Base-by-base conservation (phyloP, 176 grass and related monocot species). In the Leersia perrieri region DNA sequence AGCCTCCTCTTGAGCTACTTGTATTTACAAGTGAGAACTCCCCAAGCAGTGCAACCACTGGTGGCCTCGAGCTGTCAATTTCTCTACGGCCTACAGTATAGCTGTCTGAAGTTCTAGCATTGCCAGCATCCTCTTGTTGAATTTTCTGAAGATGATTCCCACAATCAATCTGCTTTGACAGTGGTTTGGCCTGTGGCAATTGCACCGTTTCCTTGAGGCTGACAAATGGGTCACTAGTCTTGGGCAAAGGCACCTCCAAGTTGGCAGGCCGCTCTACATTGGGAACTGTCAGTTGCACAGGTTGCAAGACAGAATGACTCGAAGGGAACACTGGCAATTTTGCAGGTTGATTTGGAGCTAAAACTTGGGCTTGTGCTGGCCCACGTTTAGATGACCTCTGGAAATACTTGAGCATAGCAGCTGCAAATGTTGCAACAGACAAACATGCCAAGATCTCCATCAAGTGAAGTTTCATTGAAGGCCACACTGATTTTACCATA, bases 11-110 rank as follows among this genome's bases (percentile, higher is more conserved):
- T 11, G 60, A 70, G 27, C 61, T 58, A 64, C 65, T 40, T 72
- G 39, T 41, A 44, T 75, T 49, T 1, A 63, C 36, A 75, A 79
- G 34, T 18, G 53, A 65, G 28, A 90, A 87, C 62, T 93, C 87
- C 5, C 84, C 81, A 13, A 90, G 81, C 49, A 87, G 58, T 61
- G 90, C 32, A 3, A 90, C 87, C 11, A 78, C 67, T 4, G 91
- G 81, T 49, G 81, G 40, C 36, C 53, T 72, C 0, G 34, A 82
- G 58, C 53, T 72, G n/a, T 68, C 75, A 58, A 12, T 28, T 20
- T 81, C 72, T 22, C 16, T 80, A 15, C 33, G 44, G 26, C 57
- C 53, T 40, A 74, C 5, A 68, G 28, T 30, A 10, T 28, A 38
- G n/a, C 36, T 40, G 62, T 51, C 26, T 63, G 81, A 80, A 75